Conservation (phyloP, 2,329 filamentous ascomycete genomes). For the Colletotrichum endophyticum region DNA sequence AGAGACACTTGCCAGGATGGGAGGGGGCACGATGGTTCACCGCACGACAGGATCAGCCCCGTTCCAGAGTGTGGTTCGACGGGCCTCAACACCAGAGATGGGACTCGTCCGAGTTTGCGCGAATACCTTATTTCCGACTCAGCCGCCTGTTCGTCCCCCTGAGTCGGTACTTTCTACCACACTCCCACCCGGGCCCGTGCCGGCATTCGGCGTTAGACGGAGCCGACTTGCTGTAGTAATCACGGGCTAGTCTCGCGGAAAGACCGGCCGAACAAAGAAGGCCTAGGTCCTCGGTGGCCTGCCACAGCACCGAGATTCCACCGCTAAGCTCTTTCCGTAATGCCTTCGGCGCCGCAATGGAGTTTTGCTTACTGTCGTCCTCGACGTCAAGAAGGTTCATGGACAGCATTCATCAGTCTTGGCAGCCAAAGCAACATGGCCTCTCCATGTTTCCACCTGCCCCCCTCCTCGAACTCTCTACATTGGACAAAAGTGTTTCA, state of each 20-base stretch:
- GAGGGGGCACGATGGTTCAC: slow-evolving; percentile 10
- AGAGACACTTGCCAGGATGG: neutral
- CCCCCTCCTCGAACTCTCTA: neutral
- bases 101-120: slow-evolving; percentile 15
- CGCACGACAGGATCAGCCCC: slow-evolving; percentile 3
- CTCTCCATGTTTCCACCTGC: neutral
- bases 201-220: slow-evolving; percentile 6
- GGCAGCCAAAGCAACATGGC: slow-evolving; percentile 4
- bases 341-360: neutral
- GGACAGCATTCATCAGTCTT: neutral
- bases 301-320: neutral
- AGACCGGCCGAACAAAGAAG: neutral
- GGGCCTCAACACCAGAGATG: neutral
- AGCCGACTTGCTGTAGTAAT: neutral
- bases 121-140: slow-evolving; percentile 15
- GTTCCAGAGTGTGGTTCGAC: neutral
- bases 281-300: neutral
- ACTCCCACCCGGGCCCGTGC: neutral
- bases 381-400: neutral
- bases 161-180: neutral
- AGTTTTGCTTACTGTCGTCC: neutral
- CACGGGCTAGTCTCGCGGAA: neutral
- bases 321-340: neutral
- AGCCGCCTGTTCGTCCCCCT: neutral
- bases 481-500: slow-evolving; percentile 12